A percentile compares a stretch with the other conserved stretches of the same genome.
phyloP scores from a whole-genome alignment of 345 rosid species.

The Adansonia digitata region DNA sequence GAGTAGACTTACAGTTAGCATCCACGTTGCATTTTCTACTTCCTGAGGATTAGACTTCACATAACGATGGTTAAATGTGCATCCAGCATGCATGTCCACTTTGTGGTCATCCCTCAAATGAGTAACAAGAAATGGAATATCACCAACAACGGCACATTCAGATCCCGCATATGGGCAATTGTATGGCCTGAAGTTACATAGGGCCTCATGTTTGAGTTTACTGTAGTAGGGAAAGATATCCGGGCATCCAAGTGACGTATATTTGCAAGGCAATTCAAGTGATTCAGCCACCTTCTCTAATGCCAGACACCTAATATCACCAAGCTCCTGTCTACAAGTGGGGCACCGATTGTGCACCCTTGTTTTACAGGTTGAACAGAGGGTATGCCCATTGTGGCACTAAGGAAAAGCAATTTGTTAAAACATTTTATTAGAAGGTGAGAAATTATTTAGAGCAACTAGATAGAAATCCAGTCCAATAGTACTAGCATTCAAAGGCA shows the following conservation, averaged over 20 bases:
- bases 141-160: constrained; percentile 75
- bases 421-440: not conserved
- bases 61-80: constrained; percentile 94
- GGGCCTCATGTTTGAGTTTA: constrained; percentile 83
- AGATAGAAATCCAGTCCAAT: not conserved
- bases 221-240: constrained; percentile 95
- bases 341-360: constrained; percentile 95
- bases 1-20: constrained; percentile 76
- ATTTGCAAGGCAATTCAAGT: constrained; percentile 86
- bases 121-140: constrained; percentile 80
- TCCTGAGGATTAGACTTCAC: constrained; percentile 97
- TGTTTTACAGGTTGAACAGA: constrained; percentile 88
- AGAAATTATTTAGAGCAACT: not conserved
- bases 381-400: constrained; percentile 98
- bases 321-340: constrained; percentile 97
- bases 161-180: constrained; percentile 96
- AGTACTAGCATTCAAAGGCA: constrained; percentile 3
- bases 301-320: constrained; percentile 96
- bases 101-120: constrained; percentile 95
- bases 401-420: constrained; percentile 26
- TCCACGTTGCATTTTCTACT: constrained; percentile 99
- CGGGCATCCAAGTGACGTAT: constrained; percentile 72
- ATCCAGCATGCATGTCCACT: constrained; percentile 96
- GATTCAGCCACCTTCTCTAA: constrained; percentile 95
- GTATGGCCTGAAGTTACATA: constrained; percentile 90